Evolutionary conservation across 768 basidiomycete genomes (phyloP), one percentile per base, ranked within the genome.

Genomic region (Russula vinacea): DNA sequence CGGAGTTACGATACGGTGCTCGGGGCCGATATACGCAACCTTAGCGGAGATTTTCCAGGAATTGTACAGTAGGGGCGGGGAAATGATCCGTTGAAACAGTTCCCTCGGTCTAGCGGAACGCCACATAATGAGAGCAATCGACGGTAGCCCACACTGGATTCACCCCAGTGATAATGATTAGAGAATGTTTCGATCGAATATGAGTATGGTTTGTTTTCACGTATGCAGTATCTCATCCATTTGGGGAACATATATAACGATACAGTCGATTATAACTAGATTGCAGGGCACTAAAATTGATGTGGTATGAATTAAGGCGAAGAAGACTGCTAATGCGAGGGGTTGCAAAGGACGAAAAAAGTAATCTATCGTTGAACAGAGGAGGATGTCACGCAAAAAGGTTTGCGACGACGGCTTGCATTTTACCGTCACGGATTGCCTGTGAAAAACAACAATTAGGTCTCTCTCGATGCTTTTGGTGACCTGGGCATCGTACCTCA

Each of bases 391-490:
- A 70, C 59, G 61, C 56, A 56, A 89, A 87, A 45, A 87, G 70
- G 17, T 74, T 78, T 13, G 80, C 80, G n/a, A 90, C 74, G n/a
- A 83, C 77, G 14, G 74, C 74, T 65, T 84, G 82, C 71, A 89
- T 78, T 66, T 86, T 80, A 3, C 89, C 90, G 71, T 91, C 88
- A 35, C 88, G 79, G 55, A 90, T 85, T 16, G 86, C 82, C 76
- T 76, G 57, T 9, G 29, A 47, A 10, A 29, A 47, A 44, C 9
- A n/a, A n/a, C n/a, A 24, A 42, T 56, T 17, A 40, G 62, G 26
- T 35, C n/a, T 55, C 44, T 56, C 4, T 32, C 19, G 55, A 51
- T 16, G 3, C 37, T 10, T n/a, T n/a, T 11, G 51, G n/a, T 24
- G 14, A 26, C 19, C 37, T n/a, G 49, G 47, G 50, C 47, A 35